Conservation (phyloP, 2,329 filamentous ascomycete genomes). For the Phaeoacremonium minimum region DNA sequence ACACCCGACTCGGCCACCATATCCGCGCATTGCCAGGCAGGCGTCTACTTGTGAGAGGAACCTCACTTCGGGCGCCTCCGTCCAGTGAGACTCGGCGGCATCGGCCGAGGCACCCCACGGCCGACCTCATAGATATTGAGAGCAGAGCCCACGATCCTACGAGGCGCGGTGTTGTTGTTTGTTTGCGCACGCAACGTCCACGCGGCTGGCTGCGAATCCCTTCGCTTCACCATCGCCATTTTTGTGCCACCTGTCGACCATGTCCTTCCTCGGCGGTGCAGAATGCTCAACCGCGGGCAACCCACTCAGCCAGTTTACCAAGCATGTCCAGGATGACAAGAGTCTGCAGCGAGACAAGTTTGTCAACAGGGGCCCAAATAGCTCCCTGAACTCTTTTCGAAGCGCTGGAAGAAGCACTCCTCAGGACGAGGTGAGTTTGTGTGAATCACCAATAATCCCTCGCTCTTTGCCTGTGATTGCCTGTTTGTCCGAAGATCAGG, state of each 20-base stretch:
- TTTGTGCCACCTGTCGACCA: too few relatives aligned
- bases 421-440: slow-evolving; percentile 64
- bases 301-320: slow-evolving; percentile 94
- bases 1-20: too few relatives aligned
- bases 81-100: too few relatives aligned
- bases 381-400: slow-evolving; percentile 72
- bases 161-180: not conserved
- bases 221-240: not conserved
- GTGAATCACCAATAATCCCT: too few relatives aligned
- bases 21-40: too few relatives aligned
- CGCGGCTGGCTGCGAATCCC: not conserved
- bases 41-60: too few relatives aligned
- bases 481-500: slow-evolving; percentile 1
- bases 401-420: slow-evolving; percentile 63
- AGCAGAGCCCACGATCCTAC: too few relatives aligned
- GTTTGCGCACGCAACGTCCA: not conserved
- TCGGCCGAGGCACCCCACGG: too few relatives aligned
- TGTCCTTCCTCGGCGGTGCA: slow-evolving; percentile 94
- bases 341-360: slow-evolving; percentile 88
- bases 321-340: slow-evolving; percentile 95
- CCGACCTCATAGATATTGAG: too few relatives aligned
- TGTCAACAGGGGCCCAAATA: slow-evolving; percentile 68
- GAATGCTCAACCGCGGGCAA: slow-evolving; percentile 97
- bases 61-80: too few relatives aligned
- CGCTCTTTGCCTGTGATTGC: not conserved